These are phyloP conservation scores for Rhizomucor miehei DNA, from an alignment of 371 early-diverging fungal species.

Conservation along the genomic window DNA sequence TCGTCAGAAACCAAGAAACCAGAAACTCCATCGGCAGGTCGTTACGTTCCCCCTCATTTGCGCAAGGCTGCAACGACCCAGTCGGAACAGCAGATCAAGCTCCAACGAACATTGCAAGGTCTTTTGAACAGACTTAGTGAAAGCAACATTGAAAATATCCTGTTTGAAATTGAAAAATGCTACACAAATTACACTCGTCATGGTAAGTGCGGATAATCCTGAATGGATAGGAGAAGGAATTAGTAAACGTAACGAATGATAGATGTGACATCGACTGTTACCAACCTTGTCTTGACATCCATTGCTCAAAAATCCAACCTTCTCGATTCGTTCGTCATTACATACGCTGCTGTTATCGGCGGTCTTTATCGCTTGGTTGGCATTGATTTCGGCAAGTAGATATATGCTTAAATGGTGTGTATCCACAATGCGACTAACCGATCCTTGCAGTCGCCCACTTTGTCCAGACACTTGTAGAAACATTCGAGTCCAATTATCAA, in stretches of 20 bases:
- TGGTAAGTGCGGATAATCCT: slow-evolving; percentile 40
- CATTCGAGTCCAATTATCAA: slow-evolving; percentile 60
- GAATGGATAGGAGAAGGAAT: not conserved
- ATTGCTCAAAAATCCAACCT: slow-evolving; percentile 80
- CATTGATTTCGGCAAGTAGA: slow-evolving; percentile 71
- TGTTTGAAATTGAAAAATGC: slow-evolving; percentile 75
- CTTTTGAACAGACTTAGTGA: slow-evolving; percentile 88
- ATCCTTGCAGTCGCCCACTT: slow-evolving; percentile 72
- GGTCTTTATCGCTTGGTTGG: slow-evolving; percentile 81
- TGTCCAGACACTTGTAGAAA: slow-evolving; percentile 81
- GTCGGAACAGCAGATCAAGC: slow-evolving; percentile 60
- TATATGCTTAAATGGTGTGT: not conserved
- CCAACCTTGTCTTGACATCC: slow-evolving; percentile 70
- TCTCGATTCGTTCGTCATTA: slow-evolving; percentile 85
- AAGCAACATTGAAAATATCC: slow-evolving; percentile 84
- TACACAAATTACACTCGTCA: slow-evolving; percentile 81
- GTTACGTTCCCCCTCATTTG: slow-evolving; percentile 89
- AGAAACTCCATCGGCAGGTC: no score
- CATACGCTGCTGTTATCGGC: slow-evolving; percentile 85
- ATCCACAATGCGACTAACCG: not conserved
- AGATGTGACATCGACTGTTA: slow-evolving; percentile 86
- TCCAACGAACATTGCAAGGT: slow-evolving; percentile 83
- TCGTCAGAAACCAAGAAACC: slow-evolving; percentile 32
- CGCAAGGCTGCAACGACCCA: slow-evolving; percentile 58
- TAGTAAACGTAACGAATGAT: not conserved